A percentile compares a stretch with the other conserved stretches of the same genome.
Evolutionary conservation across 2,329 filamentous ascomycete genomes (phyloP).

Genomic region (Fusarium lateritium): DNA sequence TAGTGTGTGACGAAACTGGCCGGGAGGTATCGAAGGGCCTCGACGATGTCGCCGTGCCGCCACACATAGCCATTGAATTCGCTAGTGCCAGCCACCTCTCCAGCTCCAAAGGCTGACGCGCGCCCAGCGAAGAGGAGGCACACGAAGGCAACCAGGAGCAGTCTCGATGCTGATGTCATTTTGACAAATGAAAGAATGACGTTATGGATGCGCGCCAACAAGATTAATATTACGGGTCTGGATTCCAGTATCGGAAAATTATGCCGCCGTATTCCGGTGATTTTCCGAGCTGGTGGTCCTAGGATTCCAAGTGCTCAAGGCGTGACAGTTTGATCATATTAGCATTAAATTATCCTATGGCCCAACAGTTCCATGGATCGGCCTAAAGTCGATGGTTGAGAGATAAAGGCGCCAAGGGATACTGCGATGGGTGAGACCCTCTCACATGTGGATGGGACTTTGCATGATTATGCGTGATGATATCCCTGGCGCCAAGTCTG

Average conservation of each 20-base stretch:
- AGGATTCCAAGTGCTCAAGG: no score
- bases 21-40: constrained; percentile 56
- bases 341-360: no score
- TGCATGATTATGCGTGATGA: no score
- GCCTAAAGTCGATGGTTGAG: no score
- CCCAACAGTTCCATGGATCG: no score
- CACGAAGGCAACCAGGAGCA: constrained; percentile 40
- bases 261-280: constrained; percentile 2
- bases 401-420: no score
- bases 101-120: constrained; percentile 57
- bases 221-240: neutral
- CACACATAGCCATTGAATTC: constrained; percentile 60
- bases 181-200: constrained; percentile 20
- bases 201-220: constrained; percentile 18
- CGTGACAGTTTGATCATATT: no score
- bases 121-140: constrained; percentile 50
- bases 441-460: no score
- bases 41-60: constrained; percentile 58
- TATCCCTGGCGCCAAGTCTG: no score
- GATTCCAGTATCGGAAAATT: constrained; percentile 4
- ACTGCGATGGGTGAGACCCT: no score
- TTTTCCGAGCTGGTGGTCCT: no score
- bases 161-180: constrained; percentile 39
- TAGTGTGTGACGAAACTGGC: constrained; percentile 56
- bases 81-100: constrained; percentile 55